Conservation (phyloP, 768 basidiomycete species). For the Amanita molliuscula region DNA sequence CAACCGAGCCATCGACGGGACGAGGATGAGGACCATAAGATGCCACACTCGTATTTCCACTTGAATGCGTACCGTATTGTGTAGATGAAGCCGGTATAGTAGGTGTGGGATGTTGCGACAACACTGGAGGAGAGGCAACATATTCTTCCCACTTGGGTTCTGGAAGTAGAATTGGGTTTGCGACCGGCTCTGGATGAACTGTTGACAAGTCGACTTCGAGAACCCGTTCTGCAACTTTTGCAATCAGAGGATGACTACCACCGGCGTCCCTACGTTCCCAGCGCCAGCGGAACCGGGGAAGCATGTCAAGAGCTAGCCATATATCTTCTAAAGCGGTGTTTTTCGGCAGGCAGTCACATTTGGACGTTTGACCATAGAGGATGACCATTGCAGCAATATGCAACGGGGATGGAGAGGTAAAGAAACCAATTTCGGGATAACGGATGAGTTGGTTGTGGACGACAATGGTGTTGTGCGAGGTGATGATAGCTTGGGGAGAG, state of each 20-base stretch:
- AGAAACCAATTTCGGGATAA: constrained; percentile 82
- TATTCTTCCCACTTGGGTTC: constrained; percentile 51
- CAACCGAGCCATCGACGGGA: constrained; percentile 13
- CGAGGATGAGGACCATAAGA: constrained; percentile 28
- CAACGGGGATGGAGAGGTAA: constrained; percentile 80
- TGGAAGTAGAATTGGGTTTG: constrained; percentile 33
- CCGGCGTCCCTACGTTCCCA: constrained; percentile 81
- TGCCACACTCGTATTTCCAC: constrained; percentile 6
- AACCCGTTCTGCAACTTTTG: constrained; percentile 72
- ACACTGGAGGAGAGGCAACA: constrained; percentile 16
- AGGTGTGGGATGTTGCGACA: constrained; percentile 34
- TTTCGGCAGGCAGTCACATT: constrained; percentile 54
- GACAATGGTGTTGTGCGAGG: constrained; percentile 80
- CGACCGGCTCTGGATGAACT: constrained; percentile 29
- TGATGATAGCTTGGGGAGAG: constrained; percentile 53
- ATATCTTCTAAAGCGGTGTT: constrained; percentile 71
- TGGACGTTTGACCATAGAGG: constrained; percentile 77
- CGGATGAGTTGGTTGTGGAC: constrained; percentile 76
- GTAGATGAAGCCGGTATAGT: constrained; percentile 21
- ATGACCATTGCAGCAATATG: constrained; percentile 92
- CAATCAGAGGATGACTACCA: constrained; percentile 76
- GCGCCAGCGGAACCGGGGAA: constrained; percentile 84
- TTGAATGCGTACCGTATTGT: constrained; percentile 12
- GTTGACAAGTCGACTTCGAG: constrained; percentile 64
- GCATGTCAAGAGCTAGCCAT: constrained; percentile 81